phyloP scores from a whole-genome alignment of 2,329 filamentous ascomycete species.

The Boeremia exigua region DNA sequence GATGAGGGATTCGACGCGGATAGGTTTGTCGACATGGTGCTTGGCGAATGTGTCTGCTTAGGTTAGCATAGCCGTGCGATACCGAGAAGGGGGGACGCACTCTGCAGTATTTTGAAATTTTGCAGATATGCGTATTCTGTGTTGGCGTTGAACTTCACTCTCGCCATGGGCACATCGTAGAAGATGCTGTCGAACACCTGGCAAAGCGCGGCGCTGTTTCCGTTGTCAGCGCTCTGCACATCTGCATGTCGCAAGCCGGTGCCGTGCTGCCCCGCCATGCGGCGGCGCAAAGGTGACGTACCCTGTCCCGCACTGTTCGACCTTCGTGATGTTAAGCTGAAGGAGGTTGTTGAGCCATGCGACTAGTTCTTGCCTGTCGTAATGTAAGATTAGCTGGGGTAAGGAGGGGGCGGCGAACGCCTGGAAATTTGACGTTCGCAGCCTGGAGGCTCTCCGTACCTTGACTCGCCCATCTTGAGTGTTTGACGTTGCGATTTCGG shows the following conservation, averaged over 20 bases:
- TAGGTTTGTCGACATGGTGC: constrained; percentile 86
- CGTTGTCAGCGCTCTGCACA: constrained; percentile 25
- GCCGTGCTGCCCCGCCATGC: constrained; percentile 3
- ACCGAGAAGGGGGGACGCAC: constrained; percentile 60
- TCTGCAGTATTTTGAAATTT: constrained; percentile 98
- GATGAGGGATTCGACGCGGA: constrained; percentile 85
- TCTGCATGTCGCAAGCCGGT: constrained; percentile 7
- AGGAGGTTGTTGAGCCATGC: constrained; percentile 97
- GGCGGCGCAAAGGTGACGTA: constrained; percentile 55
- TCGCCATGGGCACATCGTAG: constrained; percentile 90
- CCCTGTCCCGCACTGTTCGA: constrained; percentile 99
- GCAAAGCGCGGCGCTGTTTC: constrained; percentile 82
- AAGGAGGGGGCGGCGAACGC: constrained; percentile 27
- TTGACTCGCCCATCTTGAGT: constrained; percentile 67
- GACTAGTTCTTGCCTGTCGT: constrained; percentile 86
- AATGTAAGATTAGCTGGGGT: constrained; percentile 24
- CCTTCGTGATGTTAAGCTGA: constrained; percentile 96
- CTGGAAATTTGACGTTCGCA: constrained; percentile 22
- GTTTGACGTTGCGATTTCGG: constrained; percentile 8
- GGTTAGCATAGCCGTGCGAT: constrained; percentile 3
- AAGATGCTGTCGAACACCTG: constrained; percentile 99
- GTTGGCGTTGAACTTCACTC: constrained; percentile 98
- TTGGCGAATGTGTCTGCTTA: constrained; percentile 78
- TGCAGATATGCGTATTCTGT: constrained; percentile 96
- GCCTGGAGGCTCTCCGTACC: constrained; percentile 50